Conservation (phyloP, 345 rosid genomes). For the Pistacia integerrima region DNA sequence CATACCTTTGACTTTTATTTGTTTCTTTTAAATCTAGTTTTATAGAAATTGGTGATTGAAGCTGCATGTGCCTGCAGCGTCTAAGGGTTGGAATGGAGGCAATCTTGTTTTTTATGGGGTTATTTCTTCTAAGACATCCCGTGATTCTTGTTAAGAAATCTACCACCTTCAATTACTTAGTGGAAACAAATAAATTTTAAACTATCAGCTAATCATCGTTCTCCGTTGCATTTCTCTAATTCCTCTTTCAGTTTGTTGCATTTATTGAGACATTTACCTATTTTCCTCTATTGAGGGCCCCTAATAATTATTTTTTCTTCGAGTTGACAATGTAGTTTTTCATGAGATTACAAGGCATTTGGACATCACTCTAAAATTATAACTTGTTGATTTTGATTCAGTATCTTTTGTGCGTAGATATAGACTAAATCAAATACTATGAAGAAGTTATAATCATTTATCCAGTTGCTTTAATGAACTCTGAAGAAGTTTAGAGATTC, state of each 20-base stretch:
- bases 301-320: not conserved
- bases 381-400: conserved; percentile 1
- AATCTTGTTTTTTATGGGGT: not conserved
- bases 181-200: not conserved
- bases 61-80: not conserved
- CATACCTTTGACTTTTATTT: conserved; percentile 8
- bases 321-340: not conserved
- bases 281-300: not conserved
- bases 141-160: not conserved
- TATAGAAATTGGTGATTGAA: not conserved
- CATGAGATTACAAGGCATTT: conserved; percentile 1
- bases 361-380: not conserved
- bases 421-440: not conserved
- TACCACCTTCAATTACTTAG: not conserved
- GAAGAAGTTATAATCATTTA: not conserved
- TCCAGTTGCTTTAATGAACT: conserved; percentile 1
- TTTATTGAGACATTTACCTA: not conserved
- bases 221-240: not conserved
- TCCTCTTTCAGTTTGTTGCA: not conserved
- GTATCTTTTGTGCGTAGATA: not conserved
- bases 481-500: not conserved
- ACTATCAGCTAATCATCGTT: not conserved
- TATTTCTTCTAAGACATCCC: not conserved
- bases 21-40: not conserved
- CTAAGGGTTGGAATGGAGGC: not conserved